Evolutionary conservation across 208 protist genomes (phyloP), one percentile per base, ranked within the genome.

Genomic region (Trypanosoma vivax): DNA sequence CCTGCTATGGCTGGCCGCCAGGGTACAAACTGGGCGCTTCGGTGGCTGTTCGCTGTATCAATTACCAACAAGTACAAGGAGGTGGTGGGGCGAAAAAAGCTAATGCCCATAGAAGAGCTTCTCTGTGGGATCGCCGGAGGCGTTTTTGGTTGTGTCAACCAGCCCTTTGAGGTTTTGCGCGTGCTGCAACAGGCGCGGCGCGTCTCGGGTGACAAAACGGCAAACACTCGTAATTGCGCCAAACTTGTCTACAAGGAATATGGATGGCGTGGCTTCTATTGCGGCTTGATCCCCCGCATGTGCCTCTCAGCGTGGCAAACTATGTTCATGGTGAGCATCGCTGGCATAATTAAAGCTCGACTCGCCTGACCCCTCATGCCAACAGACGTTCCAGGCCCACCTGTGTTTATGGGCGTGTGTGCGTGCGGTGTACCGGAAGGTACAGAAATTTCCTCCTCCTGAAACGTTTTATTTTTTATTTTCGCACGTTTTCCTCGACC

Each of bases 101-200:
- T 79, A 23, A 66, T 39, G 3, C 50, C 37, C 27, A 2, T 18
- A 29, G 48, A 74, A 33, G 60, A 79, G 38, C 25, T 62, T 11
- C 30, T 65, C 25, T 65, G 47, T 45, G 71, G 71, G 33, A n/a
- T 79, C 27, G 19, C 70, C 43, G 71, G 71, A 28, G 71, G 71
- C 35, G 25, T 56, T 5, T 53, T 79, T 18, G 50, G 62, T 14
- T 79, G 66, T 40, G 43, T 66, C 18, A 79, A 79, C 50, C 71
- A 79, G 23, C 71, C 71, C 13, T 79, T 79, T 52, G 71, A 79
- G 24, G 71, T 79, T 1, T n/a, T 66, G 28, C 57, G 71, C n/a
- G 63, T 79, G 27, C 48, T 70, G 41, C 59, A 66, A 42, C 71
- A 79, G 40, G 50, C 66, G 14, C 42, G 51, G 11, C 35, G 34